Evolutionary conservation across 2,329 filamentous ascomycete genomes (phyloP), one percentile per base, ranked within the genome.

Genomic region (Cryphonectria carpinicola): DNA sequence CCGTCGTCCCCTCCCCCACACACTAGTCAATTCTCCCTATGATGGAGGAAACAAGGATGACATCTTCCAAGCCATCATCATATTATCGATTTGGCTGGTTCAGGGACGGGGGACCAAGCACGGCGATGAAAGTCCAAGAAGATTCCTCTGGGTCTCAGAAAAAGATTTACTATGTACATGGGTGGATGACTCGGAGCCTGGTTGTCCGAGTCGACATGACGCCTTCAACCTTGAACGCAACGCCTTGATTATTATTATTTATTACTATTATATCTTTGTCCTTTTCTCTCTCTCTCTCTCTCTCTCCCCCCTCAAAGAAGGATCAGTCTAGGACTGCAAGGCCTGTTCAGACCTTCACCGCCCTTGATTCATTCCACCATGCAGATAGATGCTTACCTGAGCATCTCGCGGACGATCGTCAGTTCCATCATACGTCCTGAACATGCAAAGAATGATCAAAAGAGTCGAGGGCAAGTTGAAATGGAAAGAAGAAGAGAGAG

Each of bases 201-300:
- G 35, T 22, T n/a, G 58, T 61, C 32, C 58, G 35, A 25, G 54
- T 58, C 54, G 35, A 61, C 35, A 61, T 61, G 32, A 39, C 58
- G 35, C 35, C 58, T 61, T 61, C 22, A 39, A 22, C 58, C 58
- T 39, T 61, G 58, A 7, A 1, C 35, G 35, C 58, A 35, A 61
- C 58, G 35, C 32, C 22, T 61, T 39, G 7, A 4, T n/a, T 1
- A 8, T n/a, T n/a, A 3, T 19, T 49, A 39, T 11, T n/a, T 1
- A 8, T n/a, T 11, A 3, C 7, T 49, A 39, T 11, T 49, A 22
- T 49, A n/a, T n/a, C 22, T 19, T n/a, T 49, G 46, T 3, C 35
- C 10, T 13, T 39, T 39, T 39, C 1, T 39, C 0, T 39, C 13
- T 39, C 11, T 3, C n/a, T 39, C 13, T 39, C 11, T 39, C 13